Base-by-base conservation (phyloP, 1,284 basidiomycete species). In the Fistulinella cinereoalba region DNA sequence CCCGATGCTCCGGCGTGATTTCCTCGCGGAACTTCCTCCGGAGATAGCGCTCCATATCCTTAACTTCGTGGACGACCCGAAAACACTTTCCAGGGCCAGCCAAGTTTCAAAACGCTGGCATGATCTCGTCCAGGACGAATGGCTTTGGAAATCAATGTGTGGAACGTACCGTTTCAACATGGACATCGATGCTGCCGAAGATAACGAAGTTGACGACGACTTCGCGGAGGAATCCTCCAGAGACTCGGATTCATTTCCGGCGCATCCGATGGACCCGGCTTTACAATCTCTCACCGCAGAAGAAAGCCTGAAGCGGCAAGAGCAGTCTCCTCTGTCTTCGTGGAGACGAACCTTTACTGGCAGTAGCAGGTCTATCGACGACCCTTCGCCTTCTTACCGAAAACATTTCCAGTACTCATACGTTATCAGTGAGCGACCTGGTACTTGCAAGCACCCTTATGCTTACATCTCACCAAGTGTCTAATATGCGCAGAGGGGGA, bases 31-130 rank as follows among this genome's bases (percentile, higher is more conserved):
- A 23, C 73, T 98, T 1, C 96, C 96, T 0, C 71, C 83, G 15
- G 96, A 99, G 66, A 75, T 99, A 27, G 80, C 85, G 0, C 69
- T 97, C 22, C 82, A 93, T 60, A 81, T 96, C 44, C 75, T 98
- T 43, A 71, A 75, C 56, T 96, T 87, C 65, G 75, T 98, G 41
- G 85, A 95, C 54, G 88, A 94, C 40, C 87, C 91, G 0, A 72
- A 72, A 39, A 87, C 89, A 0, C 80, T 98, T 6, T 76, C 82
- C 0, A 71, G 88, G 7, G 87, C 87, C 0, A 76, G 80, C 34
- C 75, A 79, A 40, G 95, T 97, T 22, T 89, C 83, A 55, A 74
- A 76, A 41, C 77, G 78, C 48, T 98, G 96, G 96, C 71, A 80
- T 37, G 71, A 70, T 10, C 76, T 98, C 4, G 76, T 88, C n/a